Evolutionary conservation across 164 flowering plant genomes (phyloP).

Genomic region (Stephania cephalantha): DNA sequence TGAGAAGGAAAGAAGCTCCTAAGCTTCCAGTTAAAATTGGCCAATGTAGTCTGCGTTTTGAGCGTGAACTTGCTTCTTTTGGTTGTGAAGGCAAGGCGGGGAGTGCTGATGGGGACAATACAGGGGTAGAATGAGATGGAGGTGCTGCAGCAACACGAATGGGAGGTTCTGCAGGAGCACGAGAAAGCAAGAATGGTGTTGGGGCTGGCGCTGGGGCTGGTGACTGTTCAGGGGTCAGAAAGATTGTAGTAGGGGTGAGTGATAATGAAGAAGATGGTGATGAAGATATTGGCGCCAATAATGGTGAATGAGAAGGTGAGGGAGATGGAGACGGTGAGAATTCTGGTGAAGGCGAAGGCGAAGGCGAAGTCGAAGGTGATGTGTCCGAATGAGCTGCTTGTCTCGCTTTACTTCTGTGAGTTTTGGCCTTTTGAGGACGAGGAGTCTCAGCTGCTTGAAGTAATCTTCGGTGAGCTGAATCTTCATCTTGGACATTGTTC

Average conservation of each 20-base stretch:
- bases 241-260: conserved; percentile 4
- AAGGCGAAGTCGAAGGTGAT: background rate
- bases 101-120: conserved; percentile 11
- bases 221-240: conserved; percentile 11
- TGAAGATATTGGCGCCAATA: conserved; percentile 15
- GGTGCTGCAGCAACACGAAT: conserved; percentile 3
- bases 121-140: conserved; percentile 1
- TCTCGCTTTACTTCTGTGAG: background rate
- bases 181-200: background rate
- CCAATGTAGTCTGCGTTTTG: conserved; percentile 6
- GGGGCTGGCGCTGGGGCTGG: background rate
- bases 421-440: background rate
- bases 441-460: conserved; percentile 7
- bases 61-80: background rate
- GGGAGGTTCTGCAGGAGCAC: conserved; percentile 8
- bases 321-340: background rate
- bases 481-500: conserved; percentile 16
- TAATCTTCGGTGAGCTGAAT: conserved; percentile 17
- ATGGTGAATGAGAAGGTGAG: conserved; percentile 7
- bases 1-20: conserved; percentile 35
- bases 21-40: conserved; percentile 27
- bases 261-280: conserved; percentile 23
- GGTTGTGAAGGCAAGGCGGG: conserved; percentile 5
- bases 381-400: background rate
- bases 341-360: background rate